Evolutionary conservation across 2,329 filamentous ascomycete genomes (phyloP).

Genomic region (Dryadomyces quercivorus): DNA sequence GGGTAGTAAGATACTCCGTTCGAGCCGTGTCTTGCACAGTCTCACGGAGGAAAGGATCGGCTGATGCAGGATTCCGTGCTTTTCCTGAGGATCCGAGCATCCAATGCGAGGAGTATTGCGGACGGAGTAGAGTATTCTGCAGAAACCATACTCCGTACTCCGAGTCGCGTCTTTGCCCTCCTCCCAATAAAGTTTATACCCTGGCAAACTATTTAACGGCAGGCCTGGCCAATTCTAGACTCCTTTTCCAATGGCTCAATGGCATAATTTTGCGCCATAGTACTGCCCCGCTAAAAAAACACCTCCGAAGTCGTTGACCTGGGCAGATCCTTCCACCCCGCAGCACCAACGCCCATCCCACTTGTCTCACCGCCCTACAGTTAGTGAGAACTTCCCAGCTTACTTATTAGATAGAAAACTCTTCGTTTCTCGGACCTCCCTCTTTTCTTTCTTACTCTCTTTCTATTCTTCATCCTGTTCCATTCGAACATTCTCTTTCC

Average conservation of each 20-base stretch:
- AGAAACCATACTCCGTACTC: not conserved
- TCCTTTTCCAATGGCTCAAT: too few species aligned
- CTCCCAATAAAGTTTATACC: not conserved
- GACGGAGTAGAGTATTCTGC: too few species aligned
- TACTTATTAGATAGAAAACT: slow-evolving; percentile 5
- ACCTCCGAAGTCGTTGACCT: not conserved
- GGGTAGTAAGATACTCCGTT: too few species aligned
- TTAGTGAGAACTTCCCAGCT: not conserved
- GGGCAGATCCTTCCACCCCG: not conserved
- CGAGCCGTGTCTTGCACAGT: too few species aligned
- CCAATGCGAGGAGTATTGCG: too few species aligned
- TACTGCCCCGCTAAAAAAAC: not conserved
- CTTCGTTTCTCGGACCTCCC: slow-evolving; percentile 8
- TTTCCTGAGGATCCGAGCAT: too few species aligned
- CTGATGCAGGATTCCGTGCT: not conserved
- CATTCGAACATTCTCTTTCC: not conserved
- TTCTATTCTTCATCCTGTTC: not conserved
- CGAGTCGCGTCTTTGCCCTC: too few species aligned
- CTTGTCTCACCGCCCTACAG: slow-evolving; percentile 9
- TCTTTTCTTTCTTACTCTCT: not conserved
- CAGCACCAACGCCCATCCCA: slow-evolving; percentile 1
- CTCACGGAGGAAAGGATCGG: not conserved
- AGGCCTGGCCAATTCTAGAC: not conserved
- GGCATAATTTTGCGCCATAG: not conserved
- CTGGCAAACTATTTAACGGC: not conserved